phyloP scores from a whole-genome alignment of 192 early-diverging fungal species.

The Entrophospora sp. region DNA sequence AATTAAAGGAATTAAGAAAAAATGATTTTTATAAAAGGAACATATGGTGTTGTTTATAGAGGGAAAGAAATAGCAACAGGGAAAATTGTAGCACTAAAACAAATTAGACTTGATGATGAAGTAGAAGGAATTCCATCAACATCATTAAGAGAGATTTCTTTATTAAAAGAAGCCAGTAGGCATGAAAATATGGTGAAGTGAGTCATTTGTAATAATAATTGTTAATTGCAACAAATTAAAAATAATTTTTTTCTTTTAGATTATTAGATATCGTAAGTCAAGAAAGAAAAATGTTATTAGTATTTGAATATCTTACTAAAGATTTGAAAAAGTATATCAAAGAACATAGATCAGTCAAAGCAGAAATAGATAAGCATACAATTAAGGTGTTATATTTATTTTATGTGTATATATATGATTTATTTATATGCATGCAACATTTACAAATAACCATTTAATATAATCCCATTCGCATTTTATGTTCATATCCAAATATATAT shows the following conservation, averaged over 20 bases:
- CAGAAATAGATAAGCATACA: background rate
- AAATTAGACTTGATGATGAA: constrained; percentile 48
- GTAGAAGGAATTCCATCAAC: constrained; percentile 73
- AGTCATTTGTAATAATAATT: constrained; percentile 70
- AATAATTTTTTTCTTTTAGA: constrained; percentile 28
- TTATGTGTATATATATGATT: too few species aligned
- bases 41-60: constrained; percentile 94
- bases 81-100: constrained; percentile 55
- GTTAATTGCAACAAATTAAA: too few species aligned
- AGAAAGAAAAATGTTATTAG: constrained; percentile 66
- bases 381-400: too few species aligned
- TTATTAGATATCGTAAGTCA: constrained; percentile 66
- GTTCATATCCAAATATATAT: too few species aligned
- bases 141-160: constrained; percentile 67
- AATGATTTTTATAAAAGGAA: too few species aligned
- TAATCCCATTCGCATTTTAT: too few species aligned
- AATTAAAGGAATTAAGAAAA: too few species aligned
- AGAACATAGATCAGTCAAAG: background rate
- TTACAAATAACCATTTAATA: too few species aligned
- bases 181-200: constrained; percentile 81
- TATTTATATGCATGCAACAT: too few species aligned
- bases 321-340: constrained; percentile 23
- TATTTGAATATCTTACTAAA: constrained; percentile 80
- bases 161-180: constrained; percentile 63
- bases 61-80: constrained; percentile 74